Percentiles rank a stretch among this genome's conserved stretches.
phyloP scores from a whole-genome alignment of 257 asterid genomes.

The Phtheirospermum japonicum region DNA sequence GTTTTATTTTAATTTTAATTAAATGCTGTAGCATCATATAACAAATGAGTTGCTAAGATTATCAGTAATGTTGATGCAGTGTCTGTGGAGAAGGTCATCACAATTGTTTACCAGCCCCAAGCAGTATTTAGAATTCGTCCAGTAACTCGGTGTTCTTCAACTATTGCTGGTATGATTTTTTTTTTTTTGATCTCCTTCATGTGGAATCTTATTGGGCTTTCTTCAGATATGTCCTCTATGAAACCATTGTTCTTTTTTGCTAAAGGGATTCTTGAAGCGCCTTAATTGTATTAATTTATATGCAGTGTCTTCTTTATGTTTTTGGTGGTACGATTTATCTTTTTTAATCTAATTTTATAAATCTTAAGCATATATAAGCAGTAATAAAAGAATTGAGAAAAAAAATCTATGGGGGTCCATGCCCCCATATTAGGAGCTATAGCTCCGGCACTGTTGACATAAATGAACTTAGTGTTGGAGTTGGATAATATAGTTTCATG shows the following conservation, averaged over 20 bases:
- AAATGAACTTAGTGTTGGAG: neutral
- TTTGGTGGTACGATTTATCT: neutral
- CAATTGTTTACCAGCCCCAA: constrained; percentile 91
- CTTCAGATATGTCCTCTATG: constrained; percentile 6
- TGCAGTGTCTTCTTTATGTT: neutral
- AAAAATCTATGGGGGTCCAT: too few species aligned
- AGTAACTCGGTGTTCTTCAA: constrained; percentile 91
- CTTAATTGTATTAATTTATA: constrained; percentile 1
- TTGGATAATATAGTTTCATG: neutral
- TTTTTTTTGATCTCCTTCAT: constrained; percentile 17
- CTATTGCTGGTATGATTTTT: constrained; percentile 68
- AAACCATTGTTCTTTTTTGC: constrained; percentile 3
- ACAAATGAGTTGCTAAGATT: constrained; percentile 26
- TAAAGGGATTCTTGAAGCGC: neutral
- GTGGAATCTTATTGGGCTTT: neutral
- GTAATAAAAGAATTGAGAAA: too few species aligned
- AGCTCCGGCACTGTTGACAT: neutral
- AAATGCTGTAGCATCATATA: neutral
- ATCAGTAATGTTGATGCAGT: constrained; percentile 47
- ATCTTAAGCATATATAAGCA: too few species aligned
- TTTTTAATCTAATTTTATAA: too few species aligned
- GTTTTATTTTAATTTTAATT: neutral
- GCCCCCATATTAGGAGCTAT: too few species aligned
- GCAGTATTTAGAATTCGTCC: constrained; percentile 95
- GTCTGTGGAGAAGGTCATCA: constrained; percentile 87